phyloP scores from a whole-genome alignment of 768 basidiomycete genomes.

The Macrolepiota fuliginosa region DNA sequence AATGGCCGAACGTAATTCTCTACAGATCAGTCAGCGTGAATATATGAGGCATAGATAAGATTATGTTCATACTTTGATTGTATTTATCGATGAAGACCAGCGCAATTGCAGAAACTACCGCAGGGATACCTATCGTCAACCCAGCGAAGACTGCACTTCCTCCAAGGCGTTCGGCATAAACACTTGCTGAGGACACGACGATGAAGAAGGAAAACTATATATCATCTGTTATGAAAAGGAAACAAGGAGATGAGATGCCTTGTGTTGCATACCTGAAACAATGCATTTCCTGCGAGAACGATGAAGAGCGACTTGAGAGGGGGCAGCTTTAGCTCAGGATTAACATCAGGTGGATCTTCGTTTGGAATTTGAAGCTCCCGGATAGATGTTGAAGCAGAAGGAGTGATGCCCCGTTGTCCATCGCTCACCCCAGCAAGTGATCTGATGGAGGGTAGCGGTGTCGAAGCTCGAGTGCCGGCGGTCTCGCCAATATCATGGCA shows the following conservation, averaged over 20 bases:
- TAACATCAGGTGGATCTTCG: slow-evolving; percentile 8
- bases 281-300: slow-evolving; percentile 26
- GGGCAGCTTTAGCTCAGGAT: slow-evolving; percentile 26
- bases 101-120: slow-evolving; percentile 54
- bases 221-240: neutral
- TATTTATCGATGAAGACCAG: slow-evolving; percentile 53
- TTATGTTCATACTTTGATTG: slow-evolving; percentile 46
- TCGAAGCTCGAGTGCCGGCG: neutral
- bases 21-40: slow-evolving; percentile 19
- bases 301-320: slow-evolving; percentile 23
- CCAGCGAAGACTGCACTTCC: slow-evolving; percentile 73
- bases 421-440: neutral
- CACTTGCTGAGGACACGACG: slow-evolving; percentile 63
- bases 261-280: slow-evolving; percentile 24
- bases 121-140: slow-evolving; percentile 66
- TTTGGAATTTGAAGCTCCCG: neutral
- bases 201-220: slow-evolving; percentile 65
- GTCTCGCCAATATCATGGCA: neutral
- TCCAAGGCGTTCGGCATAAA: slow-evolving; percentile 60
- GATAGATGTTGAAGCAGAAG: neutral
- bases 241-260: neutral
- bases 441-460: neutral
- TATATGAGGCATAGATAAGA: neutral
- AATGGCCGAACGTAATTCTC: slow-evolving; percentile 56
- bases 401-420: neutral